These are phyloP conservation scores for Coprinopsis cinerea DNA, from an alignment of 768 basidiomycete species.

Conservation along the genomic window DNA sequence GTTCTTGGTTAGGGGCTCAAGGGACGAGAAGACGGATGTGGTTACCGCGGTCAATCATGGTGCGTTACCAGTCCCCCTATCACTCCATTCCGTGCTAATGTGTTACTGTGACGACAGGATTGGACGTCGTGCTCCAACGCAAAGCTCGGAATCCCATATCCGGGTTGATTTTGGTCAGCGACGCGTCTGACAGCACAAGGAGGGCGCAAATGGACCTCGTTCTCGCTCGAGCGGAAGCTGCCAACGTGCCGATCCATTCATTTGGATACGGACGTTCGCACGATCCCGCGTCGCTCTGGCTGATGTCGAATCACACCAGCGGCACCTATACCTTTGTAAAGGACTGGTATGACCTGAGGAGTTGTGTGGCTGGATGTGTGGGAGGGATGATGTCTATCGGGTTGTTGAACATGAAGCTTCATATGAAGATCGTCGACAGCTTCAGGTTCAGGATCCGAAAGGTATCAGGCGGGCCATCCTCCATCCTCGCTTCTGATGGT, in stretches of 20 bases:
- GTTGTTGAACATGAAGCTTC: slow-evolving; percentile 87
- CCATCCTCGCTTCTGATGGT: slow-evolving; percentile 87
- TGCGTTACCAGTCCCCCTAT: slow-evolving; percentile 24
- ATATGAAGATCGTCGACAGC: slow-evolving; percentile 88
- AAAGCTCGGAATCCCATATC: slow-evolving; percentile 87
- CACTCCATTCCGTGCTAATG: neutral
- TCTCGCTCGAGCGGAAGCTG: slow-evolving; percentile 93
- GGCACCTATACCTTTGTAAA: slow-evolving; percentile 98
- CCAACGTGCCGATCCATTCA: slow-evolving; percentile 93
- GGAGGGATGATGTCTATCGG: slow-evolving; percentile 98
- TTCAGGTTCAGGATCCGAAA: slow-evolving; percentile 91
- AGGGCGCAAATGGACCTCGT: slow-evolving; percentile 98
- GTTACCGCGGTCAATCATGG: slow-evolving; percentile 98
- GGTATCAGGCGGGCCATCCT: slow-evolving; percentile 83
- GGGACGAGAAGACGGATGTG: slow-evolving; percentile 94
- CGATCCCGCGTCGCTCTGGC: slow-evolving; percentile 96
- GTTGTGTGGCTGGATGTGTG: slow-evolving; percentile 88
- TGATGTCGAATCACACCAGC: slow-evolving; percentile 96
- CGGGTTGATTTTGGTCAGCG: slow-evolving; percentile 90
- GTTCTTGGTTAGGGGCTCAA: slow-evolving; percentile 64
- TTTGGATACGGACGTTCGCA: slow-evolving; percentile 96
- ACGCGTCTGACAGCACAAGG: slow-evolving; percentile 86
- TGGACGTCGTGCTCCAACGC: slow-evolving; percentile 92
- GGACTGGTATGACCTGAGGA: slow-evolving; percentile 95
- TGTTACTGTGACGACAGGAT: slow-evolving; percentile 37